Evolutionary conservation across 1,284 basidiomycete species (phyloP), one percentile per base, ranked within the genome.

Genomic region (Trametes polyzona): DNA sequence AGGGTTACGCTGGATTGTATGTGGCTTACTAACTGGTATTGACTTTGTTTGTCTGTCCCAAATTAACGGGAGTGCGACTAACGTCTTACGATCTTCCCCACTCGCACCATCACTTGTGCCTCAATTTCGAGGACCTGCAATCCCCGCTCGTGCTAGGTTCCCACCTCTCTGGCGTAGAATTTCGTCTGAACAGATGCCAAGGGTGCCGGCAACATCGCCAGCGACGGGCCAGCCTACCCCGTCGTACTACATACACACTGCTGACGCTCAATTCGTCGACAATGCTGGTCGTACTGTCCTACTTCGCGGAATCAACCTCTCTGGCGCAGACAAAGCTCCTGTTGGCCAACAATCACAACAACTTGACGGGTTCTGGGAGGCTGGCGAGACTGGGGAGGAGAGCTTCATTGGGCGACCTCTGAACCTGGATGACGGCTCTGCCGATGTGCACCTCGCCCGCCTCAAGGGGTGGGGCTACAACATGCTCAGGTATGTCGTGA

Each of bases 381-480:
- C 78, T 8, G 95, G 89, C 5, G 90, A 96, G 70, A 75, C 70
- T 0, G 95, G 93, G 29, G 84, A 84, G 1, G 78, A 83, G 58
- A 84, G 76, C 58, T 98, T 96, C 65, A 71, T 91, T 3, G 87
- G 87, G 0, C 78, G 88, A 46, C 94, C 95, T 0, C 76, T 98
- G 29, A 86, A 92, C 65, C 73, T 96, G 41, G 87, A 94, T 23
- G 90, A 95, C 68, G 92, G 91, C 17, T 86, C 86, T 1, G 94
- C 90, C 4, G 90, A 98, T 74, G 78, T 90, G n/a, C 96, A 99
- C 68, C 80, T 98, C 1, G 84, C 90, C 4, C 79, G 96, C 16
- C 75, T 99, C 17, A 80, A 84, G 57, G 90, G 91, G 0, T 98
- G 96, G 96, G 96, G 96, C 0, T 98, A 95, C 77, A 98, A 97